These are phyloP conservation scores for Tuber aestivum DNA, from an alignment of 495 filamentous ascomycete species.

Conservation along the genomic window DNA sequence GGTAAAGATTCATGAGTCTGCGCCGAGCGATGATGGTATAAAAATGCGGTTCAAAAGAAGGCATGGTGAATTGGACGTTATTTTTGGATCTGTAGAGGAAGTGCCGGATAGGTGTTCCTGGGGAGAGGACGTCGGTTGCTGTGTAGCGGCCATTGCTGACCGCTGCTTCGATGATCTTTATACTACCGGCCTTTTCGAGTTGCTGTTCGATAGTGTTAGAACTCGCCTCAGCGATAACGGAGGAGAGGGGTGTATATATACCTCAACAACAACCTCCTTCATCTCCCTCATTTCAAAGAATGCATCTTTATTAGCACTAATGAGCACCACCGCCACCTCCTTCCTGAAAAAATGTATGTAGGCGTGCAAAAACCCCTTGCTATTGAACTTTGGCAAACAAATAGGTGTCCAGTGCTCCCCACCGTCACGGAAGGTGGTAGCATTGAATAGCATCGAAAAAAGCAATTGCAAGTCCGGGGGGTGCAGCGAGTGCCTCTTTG, in stretches of 20 bases:
- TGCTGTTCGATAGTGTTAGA: slow-evolving; percentile 44
- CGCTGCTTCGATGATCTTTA: slow-evolving; percentile 67
- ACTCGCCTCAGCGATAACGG: slow-evolving; percentile 11
- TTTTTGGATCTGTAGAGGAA: slow-evolving; percentile 89
- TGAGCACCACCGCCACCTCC: slow-evolving; percentile 83
- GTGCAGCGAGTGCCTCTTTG: slow-evolving; percentile 90
- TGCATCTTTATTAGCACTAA: slow-evolving; percentile 83
- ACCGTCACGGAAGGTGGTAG: slow-evolving; percentile 77
- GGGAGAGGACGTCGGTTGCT: slow-evolving; percentile 62
- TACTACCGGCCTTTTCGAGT: slow-evolving; percentile 67
- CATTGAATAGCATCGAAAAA: slow-evolving; percentile 99
- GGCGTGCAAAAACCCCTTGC: slow-evolving; percentile 95
- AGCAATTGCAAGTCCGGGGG: slow-evolving; percentile 93
- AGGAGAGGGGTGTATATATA: slow-evolving; percentile 3
- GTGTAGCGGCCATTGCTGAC: slow-evolving; percentile 63
- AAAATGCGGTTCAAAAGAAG: slow-evolving; percentile 70
- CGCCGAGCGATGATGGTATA: slow-evolving; percentile 58
- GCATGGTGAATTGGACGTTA: slow-evolving; percentile 95
- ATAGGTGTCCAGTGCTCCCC: slow-evolving; percentile 98
- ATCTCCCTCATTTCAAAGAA: slow-evolving; percentile 86
- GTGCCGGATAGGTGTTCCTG: slow-evolving; percentile 72
- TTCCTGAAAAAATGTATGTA: slow-evolving; percentile 84
- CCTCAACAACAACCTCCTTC: slow-evolving; percentile 70
- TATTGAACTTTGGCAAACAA: slow-evolving; percentile 95
- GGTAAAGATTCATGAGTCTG: slow-evolving; percentile 76